phyloP scores from a whole-genome alignment of 2,329 filamentous ascomycete species.

The Akanthomyces uredinophilus region DNA sequence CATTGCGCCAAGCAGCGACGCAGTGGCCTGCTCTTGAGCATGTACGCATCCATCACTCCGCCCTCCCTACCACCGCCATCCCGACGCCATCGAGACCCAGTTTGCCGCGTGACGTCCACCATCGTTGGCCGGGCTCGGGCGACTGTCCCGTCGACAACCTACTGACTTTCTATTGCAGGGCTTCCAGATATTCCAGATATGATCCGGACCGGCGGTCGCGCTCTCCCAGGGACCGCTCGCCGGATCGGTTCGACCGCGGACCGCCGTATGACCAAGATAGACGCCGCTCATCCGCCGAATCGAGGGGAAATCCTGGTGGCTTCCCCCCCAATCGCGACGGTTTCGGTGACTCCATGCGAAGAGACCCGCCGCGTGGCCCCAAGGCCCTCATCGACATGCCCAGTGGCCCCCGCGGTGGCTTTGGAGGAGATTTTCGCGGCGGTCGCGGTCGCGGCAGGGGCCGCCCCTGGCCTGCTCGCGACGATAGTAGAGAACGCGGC shows the following conservation, averaged over 20 bases:
- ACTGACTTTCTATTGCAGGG: slow-evolving; percentile 30
- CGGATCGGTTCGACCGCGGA: slow-evolving; percentile 56
- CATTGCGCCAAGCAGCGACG: slow-evolving; percentile 16
- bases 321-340: slow-evolving; percentile 57
- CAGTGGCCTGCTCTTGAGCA: slow-evolving; percentile 20
- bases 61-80: slow-evolving; percentile 4
- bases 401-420: slow-evolving; percentile 62
- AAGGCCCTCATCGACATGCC: slow-evolving; percentile 69
- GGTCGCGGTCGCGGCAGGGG: slow-evolving; percentile 50
- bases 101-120: not conserved
- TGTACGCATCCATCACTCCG: slow-evolving; percentile 19
- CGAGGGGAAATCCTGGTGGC: slow-evolving; percentile 49
- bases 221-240: slow-evolving; percentile 64
- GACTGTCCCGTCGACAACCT: not conserved
- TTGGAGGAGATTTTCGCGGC: slow-evolving; percentile 58
- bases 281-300: slow-evolving; percentile 60
- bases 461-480: slow-evolving; percentile 51
- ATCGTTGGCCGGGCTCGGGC: not conserved
- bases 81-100: not conserved
- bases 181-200: slow-evolving; percentile 55
- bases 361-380: slow-evolving; percentile 76
- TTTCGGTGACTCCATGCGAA: slow-evolving; percentile 50
- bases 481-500: slow-evolving; percentile 57
- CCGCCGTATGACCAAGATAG: slow-evolving; percentile 62
- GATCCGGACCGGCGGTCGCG: slow-evolving; percentile 60